phyloP scores from a whole-genome alignment of 2,329 filamentous ascomycete species.

The Ciborinia camelliae region DNA sequence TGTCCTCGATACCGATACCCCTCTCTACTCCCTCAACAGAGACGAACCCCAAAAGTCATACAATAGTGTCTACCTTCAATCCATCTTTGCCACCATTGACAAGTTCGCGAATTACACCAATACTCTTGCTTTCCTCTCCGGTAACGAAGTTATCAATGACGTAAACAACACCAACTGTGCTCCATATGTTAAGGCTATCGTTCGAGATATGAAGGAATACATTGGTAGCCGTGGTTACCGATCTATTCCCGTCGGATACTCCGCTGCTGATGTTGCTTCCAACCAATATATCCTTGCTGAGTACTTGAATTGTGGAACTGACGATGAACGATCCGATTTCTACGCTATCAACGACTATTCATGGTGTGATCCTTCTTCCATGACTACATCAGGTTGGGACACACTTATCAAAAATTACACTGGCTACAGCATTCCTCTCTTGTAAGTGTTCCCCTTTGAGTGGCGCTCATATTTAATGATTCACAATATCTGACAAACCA shows the following conservation, averaged over 20 bases:
- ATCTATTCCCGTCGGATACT: constrained; percentile 55
- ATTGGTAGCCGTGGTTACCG: constrained; percentile 48
- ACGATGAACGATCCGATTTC: constrained; percentile 64
- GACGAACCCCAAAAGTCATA: constrained; percentile 58
- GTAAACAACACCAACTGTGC: constrained; percentile 48
- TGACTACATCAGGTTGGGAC: constrained; percentile 61
- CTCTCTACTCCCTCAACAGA: constrained; percentile 66
- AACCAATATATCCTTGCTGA: constrained; percentile 66
- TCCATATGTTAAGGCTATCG: constrained; percentile 57
- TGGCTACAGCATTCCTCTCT: constrained; percentile 64
- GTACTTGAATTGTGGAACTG: constrained; percentile 71
- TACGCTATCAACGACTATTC: constrained; percentile 66
- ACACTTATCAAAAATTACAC: constrained; percentile 65
- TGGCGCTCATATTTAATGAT: background rate
- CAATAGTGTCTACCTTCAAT: constrained; percentile 68
- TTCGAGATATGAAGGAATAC: constrained; percentile 55
- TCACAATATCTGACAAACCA: background rate
- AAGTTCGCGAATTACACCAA: constrained; percentile 65
- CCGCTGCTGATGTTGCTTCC: constrained; percentile 62
- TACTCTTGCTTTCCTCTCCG: constrained; percentile 62
- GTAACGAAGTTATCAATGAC: constrained; percentile 58
- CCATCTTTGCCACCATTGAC: constrained; percentile 68
- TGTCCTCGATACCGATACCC: constrained; percentile 67
- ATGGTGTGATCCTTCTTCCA: constrained; percentile 60
- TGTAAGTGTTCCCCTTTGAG: constrained; percentile 29